Conservation (phyloP, 768 basidiomycete genomes). For the Sporobolomyces phaffii region DNA sequence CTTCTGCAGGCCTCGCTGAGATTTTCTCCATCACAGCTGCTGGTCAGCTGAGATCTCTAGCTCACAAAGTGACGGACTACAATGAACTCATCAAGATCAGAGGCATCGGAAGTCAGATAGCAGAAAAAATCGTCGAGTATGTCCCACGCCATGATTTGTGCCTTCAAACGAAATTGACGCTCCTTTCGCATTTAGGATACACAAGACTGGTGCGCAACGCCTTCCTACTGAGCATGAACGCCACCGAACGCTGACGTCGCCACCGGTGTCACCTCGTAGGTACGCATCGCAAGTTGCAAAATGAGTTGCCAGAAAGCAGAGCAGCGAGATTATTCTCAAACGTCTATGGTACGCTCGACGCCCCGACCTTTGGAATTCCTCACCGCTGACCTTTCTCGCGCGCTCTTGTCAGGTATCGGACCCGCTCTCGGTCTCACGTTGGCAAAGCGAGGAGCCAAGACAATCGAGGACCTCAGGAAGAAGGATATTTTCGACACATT, state of each 20-base stretch:
- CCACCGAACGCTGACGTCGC: background rate
- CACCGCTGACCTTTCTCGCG: background rate
- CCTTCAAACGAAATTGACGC: no score
- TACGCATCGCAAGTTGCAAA: background rate
- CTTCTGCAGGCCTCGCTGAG: background rate
- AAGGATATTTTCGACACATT: background rate
- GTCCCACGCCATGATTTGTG: no score
- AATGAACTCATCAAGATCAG: background rate
- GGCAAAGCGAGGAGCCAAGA: background rate
- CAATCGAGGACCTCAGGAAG: background rate
- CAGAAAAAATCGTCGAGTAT: conserved; percentile 20
- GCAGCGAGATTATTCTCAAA: background rate
- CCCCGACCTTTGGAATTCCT: background rate
- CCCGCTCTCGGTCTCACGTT: background rate
- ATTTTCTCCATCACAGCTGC: background rate
- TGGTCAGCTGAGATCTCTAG: background rate
- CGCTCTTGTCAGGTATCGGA: background rate
- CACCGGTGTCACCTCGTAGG: conserved; percentile 5
- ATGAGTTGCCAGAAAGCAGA: background rate
- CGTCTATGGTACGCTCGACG: conserved; percentile 10
- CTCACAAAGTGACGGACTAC: background rate
- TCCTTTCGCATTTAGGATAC: no score
- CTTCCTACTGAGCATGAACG: background rate
- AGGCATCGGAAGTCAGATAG: conserved; percentile 14
- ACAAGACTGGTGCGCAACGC: conserved; percentile 1